Conservation (phyloP, 345 rosid species). For the Eucalyptus regnans region DNA sequence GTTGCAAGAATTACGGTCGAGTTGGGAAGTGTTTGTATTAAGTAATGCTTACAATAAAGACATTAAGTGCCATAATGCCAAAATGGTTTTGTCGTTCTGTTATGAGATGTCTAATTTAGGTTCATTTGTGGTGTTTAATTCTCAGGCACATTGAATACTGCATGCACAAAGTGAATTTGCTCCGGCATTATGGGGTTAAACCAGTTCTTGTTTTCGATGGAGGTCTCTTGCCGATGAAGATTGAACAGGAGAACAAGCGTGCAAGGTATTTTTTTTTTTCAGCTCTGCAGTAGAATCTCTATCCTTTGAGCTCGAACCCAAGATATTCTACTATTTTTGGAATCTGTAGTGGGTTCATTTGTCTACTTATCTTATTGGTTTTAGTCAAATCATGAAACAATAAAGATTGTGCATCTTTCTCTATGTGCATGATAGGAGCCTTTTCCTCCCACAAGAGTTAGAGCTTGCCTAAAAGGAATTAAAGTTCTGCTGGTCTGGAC, state of each 20-base stretch:
- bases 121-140: neutral
- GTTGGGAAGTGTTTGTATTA: neutral
- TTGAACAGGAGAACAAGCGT: conserved; percentile 95
- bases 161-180: conserved; percentile 87
- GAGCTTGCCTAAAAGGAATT: neutral
- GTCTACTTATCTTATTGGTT: neutral
- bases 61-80: neutral
- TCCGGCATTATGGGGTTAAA: conserved; percentile 74
- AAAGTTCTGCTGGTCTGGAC: neutral
- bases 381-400: neutral
- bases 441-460: neutral
- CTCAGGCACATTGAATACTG: conserved; percentile 83
- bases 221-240: conserved; percentile 87
- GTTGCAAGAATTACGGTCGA: neutral
- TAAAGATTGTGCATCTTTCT: neutral
- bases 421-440: neutral
- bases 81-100: neutral
- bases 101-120: neutral
- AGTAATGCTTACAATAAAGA: neutral
- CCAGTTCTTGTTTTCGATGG: conserved; percentile 93
- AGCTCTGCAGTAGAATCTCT: neutral
- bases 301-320: neutral
- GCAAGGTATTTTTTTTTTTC: conserved; percentile 39
- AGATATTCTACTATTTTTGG: neutral
- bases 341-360: neutral